Percentiles rank a stretch among this genome's conserved stretches.
Evolutionary conservation across 176 grass and related monocot species (phyloP).

Genomic region (Oryza australiensis): DNA sequence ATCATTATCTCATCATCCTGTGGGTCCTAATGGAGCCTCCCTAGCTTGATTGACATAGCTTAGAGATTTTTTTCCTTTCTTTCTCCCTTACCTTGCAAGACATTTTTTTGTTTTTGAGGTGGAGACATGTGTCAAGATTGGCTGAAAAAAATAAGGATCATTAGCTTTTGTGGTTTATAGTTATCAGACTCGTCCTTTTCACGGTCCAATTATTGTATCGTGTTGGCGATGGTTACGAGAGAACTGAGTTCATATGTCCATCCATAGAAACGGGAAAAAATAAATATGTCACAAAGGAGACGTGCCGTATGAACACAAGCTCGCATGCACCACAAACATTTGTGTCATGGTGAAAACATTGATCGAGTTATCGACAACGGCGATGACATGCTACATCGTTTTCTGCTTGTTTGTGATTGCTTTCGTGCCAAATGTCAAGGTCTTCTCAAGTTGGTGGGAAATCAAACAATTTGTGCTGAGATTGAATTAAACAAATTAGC

Average conservation of each 20-base stretch:
- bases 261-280: not conserved
- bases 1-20: slow-evolving; percentile 61
- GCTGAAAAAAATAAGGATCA: not conserved
- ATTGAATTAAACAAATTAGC: not conserved
- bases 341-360: not conserved
- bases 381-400: not conserved
- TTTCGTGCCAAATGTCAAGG: not conserved
- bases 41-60: not conserved
- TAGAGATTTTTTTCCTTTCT: not conserved
- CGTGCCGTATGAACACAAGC: not conserved
- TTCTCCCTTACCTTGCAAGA: slow-evolving; percentile 9
- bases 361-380: not conserved
- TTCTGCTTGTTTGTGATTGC: not conserved
- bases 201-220: not conserved
- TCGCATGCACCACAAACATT: not conserved
- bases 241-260: not conserved
- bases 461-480: not conserved
- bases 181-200: not conserved
- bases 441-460: not conserved
- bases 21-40: not conserved
- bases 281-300: too few species aligned
- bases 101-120: not conserved
- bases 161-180: not conserved
- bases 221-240: not conserved
- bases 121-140: not conserved